These are phyloP conservation scores for Plasmodium ovale DNA, from an alignment of 169 alveolate genomes.

Conservation along the genomic window DNA sequence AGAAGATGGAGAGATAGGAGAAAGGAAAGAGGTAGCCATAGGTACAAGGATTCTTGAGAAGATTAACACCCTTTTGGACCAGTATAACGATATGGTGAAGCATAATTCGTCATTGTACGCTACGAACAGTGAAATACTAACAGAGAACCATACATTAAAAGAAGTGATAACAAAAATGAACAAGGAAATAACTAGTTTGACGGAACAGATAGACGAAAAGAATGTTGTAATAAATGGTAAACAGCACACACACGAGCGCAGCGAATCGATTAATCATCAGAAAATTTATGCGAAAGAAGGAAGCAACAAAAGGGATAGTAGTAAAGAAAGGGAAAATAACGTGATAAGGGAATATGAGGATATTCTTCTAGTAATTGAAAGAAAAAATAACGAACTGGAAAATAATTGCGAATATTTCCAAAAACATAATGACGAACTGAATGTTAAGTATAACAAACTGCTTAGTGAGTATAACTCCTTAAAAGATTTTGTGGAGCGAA, in stretches of 20 bases:
- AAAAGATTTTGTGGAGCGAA: slow-evolving; percentile 30
- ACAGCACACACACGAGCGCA: background rate
- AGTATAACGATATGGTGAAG: slow-evolving; percentile 35
- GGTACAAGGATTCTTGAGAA: background rate
- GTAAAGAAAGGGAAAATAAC: background rate
- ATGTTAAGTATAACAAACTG: slow-evolving; percentile 29
- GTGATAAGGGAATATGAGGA: slow-evolving; percentile 47
- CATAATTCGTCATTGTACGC: slow-evolving; percentile 27
- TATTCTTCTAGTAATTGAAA: slow-evolving; percentile 38
- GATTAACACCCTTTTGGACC: slow-evolving; percentile 27
- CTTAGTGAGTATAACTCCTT: slow-evolving; percentile 26
- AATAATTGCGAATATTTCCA: slow-evolving; percentile 35
- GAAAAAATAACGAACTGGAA: slow-evolving; percentile 51
- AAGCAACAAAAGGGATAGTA: background rate
- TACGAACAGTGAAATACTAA: slow-evolving; percentile 9
- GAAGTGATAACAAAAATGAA: slow-evolving; percentile 46
- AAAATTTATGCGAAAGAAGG: background rate
- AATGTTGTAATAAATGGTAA: background rate
- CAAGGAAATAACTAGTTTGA: slow-evolving; percentile 27
- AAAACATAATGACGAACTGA: slow-evolving; percentile 32
- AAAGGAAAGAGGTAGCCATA: background rate
- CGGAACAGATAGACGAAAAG: slow-evolving; percentile 10
- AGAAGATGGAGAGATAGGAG: background rate
- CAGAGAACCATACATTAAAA: slow-evolving; percentile 63
- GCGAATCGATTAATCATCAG: background rate